Conservation (phyloP, 2,329 filamentous ascomycete species). For the Alternaria consortialis region DNA sequence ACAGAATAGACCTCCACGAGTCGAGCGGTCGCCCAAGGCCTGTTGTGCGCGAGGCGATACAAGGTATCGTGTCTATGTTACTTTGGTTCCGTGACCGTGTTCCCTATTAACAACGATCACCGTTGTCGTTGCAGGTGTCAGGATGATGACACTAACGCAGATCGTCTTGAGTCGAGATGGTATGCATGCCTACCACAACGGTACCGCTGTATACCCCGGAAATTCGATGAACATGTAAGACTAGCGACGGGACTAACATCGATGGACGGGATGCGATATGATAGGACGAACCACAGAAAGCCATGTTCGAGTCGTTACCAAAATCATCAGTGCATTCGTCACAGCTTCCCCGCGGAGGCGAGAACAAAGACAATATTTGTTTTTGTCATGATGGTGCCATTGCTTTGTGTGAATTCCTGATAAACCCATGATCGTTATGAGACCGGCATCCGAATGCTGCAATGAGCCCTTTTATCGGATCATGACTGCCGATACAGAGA, state of each 20-base stretch:
- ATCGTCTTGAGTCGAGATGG: background rate
- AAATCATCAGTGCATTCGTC: background rate
- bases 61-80: background rate
- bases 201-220: background rate
- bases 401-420: constrained; percentile 48
- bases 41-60: background rate
- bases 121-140: background rate
- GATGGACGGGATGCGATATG: background rate
- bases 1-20: background rate
- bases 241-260: background rate
- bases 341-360: background rate
- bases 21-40: background rate
- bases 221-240: background rate
- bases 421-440: constrained; percentile 48
- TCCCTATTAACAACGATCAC: background rate
- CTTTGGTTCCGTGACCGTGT: background rate
- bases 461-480: constrained; percentile 39
- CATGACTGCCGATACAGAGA: constrained; percentile 45
- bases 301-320: background rate
- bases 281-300: background rate
- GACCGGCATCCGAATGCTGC: constrained; percentile 46
- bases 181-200: background rate
- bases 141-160: background rate
- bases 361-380: constrained; percentile 7
- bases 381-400: constrained; percentile 47